Evolutionary conservation across 2,329 filamentous ascomycete genomes (phyloP), one percentile per base, ranked within the genome.

Genomic region (Cadophora luteo-olivacea): DNA sequence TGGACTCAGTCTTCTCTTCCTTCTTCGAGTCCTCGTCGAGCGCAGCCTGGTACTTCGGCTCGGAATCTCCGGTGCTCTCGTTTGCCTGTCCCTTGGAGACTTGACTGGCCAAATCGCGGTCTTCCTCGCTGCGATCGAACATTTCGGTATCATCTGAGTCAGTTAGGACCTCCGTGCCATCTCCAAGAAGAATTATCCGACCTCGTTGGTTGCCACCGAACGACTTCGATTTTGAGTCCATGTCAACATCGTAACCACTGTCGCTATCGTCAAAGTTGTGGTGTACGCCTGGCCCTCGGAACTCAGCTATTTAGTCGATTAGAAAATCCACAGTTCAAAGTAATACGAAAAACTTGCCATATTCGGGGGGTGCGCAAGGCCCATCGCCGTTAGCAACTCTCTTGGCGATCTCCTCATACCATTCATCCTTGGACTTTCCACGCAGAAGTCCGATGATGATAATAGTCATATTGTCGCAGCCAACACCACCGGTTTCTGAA

Each of bases 391-490:
- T 94, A 76, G 94, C 93, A 81, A 99, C 96, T 79, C 96, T 89
- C 84, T 92, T 93, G 77, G 91, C 93, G 80, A 99, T 92, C 84
- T 94, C 91, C 78, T 97, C 93, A 81, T 99, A 99, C 96, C 96
- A 99, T 83, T 97, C 92, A 78, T 97, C 94, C 87, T 97, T 97
- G 76, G 90, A 92, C 86, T 92, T 94, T 80, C 95, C 96, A 78
- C 92, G 89, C 75, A 99, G 87, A 79, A 99, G 89, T 74, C 91
- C 96, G 78, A 99, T 84, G 73, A 99, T 87, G 75, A 91, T 85
- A 92, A 99, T 98, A 75, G 96, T 99, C 96, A 99, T 99, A 85
- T 99, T 99, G 84, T 99, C 96, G 81, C 96, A 99, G 70, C 96
- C 96, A 70, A 99, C 95, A 72, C 96, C 96, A 66, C 96, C 96